Evolutionary conservation across 2,329 filamentous ascomycete genomes (phyloP), one percentile per base, ranked within the genome.

Genomic region (Epichloe gansuensis): DNA sequence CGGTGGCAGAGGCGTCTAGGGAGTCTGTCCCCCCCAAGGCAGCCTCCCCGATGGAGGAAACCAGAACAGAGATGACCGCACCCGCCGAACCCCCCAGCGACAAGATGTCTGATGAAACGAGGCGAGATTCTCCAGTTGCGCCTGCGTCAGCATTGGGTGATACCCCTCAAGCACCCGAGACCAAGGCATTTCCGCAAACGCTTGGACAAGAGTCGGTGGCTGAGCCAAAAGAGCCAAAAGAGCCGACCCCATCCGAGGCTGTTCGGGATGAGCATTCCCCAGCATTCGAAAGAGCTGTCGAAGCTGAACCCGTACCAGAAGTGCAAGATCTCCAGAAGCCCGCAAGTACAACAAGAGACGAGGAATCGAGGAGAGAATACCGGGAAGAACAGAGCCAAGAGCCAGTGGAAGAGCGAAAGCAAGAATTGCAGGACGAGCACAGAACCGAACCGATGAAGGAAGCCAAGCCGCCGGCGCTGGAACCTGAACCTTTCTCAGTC

Each of bases 291-390:
- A 34, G 17, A 8, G n/a, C 43, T 25, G n/a, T 40, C n/a, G 12
- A 50, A 31, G 3, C 21, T 6, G 43, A 43, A n/a, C 21, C 21
- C 8, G 6, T 36, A 17, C 27, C 52, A 3, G 35, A 49, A 8
- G 64, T 63, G 35, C 61, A 66, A 2, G 66, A 69, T 13, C 69
- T 25, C 7, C 27, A 39, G 41, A 23, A 71, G 27, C 65, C 69
- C 7, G 39, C 6, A 3, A 17, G 31, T 13, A 34, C 43, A 15
- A 21, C 23, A n/a, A 8, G 17, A 12, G n/a, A 12, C n/a, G 49
- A 43, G 34, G 47, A 35, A 42, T 15, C 41, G 4, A 34, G 21
- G 15, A 21, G 21, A 49, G 53, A 48, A 42, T 44, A 23, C 34
- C 31, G 17, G 21, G 52, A 49, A 23, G 47, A 21, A 13, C 35